Percentiles rank a stretch among this genome's conserved stretches.
These are phyloP conservation scores for Gossypium thurberi DNA, from an alignment of 345 rosid species.

Conservation along the genomic window DNA sequence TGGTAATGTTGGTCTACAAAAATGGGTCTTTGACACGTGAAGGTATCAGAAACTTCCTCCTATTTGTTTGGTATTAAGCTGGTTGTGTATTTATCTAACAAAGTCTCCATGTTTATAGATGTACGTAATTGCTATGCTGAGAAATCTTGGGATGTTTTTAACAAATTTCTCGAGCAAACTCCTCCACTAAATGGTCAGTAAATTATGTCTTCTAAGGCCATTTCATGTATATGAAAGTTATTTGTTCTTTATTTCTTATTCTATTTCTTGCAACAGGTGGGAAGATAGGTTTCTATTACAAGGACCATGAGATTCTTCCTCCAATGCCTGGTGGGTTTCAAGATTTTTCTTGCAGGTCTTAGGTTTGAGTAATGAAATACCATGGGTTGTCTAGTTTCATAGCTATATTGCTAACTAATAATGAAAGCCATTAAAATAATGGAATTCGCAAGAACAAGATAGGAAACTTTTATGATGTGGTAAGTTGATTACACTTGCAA, in stretches of 20 bases:
- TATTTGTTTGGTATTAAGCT: conserved; percentile 6
- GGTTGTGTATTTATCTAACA: neutral
- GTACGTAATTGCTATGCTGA: conserved; percentile 60
- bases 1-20: conserved; percentile 86
- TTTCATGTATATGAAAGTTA: conserved; percentile 1
- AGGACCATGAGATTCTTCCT: conserved; percentile 94
- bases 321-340: conserved; percentile 75
- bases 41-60: conserved; percentile 34
- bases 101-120: conserved; percentile 29
- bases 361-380: neutral
- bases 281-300: conserved; percentile 91
- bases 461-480: neutral
- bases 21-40: conserved; percentile 66
- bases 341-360: neutral
- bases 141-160: conserved; percentile 78
- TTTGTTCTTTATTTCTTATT: conserved; percentile 24
- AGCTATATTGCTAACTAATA: neutral
- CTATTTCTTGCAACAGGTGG: conserved; percentile 44
- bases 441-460: neutral
- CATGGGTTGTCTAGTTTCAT: neutral
- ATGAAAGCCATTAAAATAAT: neutral
- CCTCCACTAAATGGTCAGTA: conserved; percentile 67
- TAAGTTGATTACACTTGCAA: neutral
- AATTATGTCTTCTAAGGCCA: neutral
- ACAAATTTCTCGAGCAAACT: conserved; percentile 61